A percentile compares a stretch with the other conserved stretches of the same genome.
Evolutionary conservation across 164 flowering plant genomes (phyloP).

Genomic region (Tetrastigma voinierianum): DNA sequence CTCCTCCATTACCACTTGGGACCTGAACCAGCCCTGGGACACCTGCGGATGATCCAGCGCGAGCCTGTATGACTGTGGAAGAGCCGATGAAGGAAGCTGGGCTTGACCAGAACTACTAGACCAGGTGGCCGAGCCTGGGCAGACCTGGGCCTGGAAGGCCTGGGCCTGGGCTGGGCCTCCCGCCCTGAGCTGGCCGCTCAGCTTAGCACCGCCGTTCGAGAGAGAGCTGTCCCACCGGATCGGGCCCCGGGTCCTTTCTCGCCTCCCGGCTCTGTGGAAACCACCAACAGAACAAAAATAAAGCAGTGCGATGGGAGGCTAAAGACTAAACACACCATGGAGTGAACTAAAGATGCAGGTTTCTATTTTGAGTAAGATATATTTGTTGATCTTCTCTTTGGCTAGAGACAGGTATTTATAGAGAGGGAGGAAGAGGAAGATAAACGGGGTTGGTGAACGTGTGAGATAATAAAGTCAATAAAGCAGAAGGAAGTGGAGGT

Average conservation of each 20-base stretch:
- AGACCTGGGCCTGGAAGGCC: slow-evolving; percentile 24
- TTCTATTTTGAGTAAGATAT: no score
- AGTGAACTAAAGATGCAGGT: neutral
- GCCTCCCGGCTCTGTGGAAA: slow-evolving; percentile 33
- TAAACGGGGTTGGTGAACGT: no score
- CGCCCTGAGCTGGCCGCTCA: no score
- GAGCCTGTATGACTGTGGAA: slow-evolving; percentile 30
- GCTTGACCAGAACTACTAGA: neutral
- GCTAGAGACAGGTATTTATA: no score
- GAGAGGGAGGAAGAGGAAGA: no score
- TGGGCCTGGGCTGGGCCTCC: slow-evolving; percentile 21
- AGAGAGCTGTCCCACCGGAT: slow-evolving; percentile 16
- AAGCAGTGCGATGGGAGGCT: slow-evolving; percentile 16
- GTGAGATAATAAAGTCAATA: no score
- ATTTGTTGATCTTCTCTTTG: no score
- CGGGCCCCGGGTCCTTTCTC: slow-evolving; percentile 33
- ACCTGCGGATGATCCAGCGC: slow-evolving; percentile 27
- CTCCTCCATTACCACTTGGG: neutral
- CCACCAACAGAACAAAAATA: slow-evolving; percentile 3
- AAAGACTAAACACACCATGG: slow-evolving; percentile 5
- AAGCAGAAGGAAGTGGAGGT: no score
- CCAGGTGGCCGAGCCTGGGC: slow-evolving; percentile 6
- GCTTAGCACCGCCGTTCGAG: slow-evolving; percentile 21
- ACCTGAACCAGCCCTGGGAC: slow-evolving; percentile 27
- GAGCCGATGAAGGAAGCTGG: slow-evolving; percentile 16